Evolutionary conservation across 257 asterid species (phyloP).

Genomic region (Primulina tabacum): DNA sequence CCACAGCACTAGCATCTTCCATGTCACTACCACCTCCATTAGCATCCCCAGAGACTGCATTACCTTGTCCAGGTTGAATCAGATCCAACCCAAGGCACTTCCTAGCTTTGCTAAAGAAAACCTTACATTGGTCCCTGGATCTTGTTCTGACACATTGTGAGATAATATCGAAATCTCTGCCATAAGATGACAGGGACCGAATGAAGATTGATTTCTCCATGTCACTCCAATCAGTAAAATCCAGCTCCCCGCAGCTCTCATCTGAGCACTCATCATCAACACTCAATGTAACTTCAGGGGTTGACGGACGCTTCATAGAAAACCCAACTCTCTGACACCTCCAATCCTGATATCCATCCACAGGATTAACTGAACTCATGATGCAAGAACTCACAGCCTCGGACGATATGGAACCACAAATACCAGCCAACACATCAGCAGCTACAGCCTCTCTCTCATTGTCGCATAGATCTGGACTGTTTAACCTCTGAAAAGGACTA

Average conservation of each 20-base stretch:
- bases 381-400: slow-evolving; percentile 95
- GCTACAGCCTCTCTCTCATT: slow-evolving; percentile 77
- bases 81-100: slow-evolving; percentile 76
- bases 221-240: slow-evolving; percentile 81
- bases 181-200: slow-evolving; percentile 66
- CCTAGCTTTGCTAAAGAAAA: slow-evolving; percentile 81
- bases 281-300: slow-evolving; percentile 66
- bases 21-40: slow-evolving; percentile 63
- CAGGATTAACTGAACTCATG: slow-evolving; percentile 76
- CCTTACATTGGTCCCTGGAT: slow-evolving; percentile 78
- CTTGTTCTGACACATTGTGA: slow-evolving; percentile 65
- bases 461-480: slow-evolving; percentile 48
- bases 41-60: slow-evolving; percentile 37
- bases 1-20: slow-evolving; percentile 66
- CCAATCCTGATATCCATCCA: slow-evolving; percentile 62
- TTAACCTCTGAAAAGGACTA: slow-evolving; percentile 41
- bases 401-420: slow-evolving; percentile 88
- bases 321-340: slow-evolving; percentile 52
- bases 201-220: slow-evolving; percentile 73
- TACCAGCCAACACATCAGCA: slow-evolving; percentile 95
- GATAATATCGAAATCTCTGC: slow-evolving; percentile 72
- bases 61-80: slow-evolving; percentile 40
- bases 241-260: slow-evolving; percentile 88
- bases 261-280: slow-evolving; percentile 80
- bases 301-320: slow-evolving; percentile 46